Conservation (phyloP, 768 basidiomycete species). For the Strobilomyces echinocephalus region DNA sequence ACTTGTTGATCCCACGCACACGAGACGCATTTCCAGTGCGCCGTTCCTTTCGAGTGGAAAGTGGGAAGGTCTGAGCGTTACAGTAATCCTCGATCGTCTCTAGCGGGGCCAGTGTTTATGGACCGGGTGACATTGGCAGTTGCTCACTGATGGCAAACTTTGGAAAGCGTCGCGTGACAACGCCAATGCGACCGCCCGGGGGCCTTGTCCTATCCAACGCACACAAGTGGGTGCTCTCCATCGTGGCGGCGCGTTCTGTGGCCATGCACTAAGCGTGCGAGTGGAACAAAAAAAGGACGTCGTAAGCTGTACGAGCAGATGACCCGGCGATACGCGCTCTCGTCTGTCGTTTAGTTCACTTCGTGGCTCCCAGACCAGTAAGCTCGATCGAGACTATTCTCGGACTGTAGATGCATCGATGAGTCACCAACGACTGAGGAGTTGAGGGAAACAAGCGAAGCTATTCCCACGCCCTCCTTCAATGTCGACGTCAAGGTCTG, state of each 20-base stretch:
- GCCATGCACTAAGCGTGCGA: too few relatives aligned
- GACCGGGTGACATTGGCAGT: constrained; percentile 20
- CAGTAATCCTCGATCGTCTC: too few relatives aligned
- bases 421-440: too few relatives aligned
- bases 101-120: constrained; percentile 22
- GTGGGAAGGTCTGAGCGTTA: too few relatives aligned
- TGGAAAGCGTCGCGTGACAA: constrained; percentile 23
- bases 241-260: too few relatives aligned
- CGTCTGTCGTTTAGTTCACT: background rate
- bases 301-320: background rate
- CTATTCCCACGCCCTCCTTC: constrained; percentile 20
- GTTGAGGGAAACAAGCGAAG: too few relatives aligned
- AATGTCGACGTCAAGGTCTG: constrained; percentile 38
- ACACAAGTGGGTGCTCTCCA: constrained; percentile 8
- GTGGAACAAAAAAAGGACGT: background rate
- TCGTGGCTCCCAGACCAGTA: constrained; percentile 14
- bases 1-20: too few relatives aligned
- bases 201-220: constrained; percentile 1
- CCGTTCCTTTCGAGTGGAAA: too few relatives aligned
- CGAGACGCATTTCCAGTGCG: too few relatives aligned
- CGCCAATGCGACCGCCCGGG: constrained; percentile 15
- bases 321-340: too few relatives aligned
- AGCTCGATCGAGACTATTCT: constrained; percentile 30
- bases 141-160: constrained; percentile 13
- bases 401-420: constrained; percentile 15